Conservation (phyloP, 345 rosid species). For the Populus ilicifolia region DNA sequence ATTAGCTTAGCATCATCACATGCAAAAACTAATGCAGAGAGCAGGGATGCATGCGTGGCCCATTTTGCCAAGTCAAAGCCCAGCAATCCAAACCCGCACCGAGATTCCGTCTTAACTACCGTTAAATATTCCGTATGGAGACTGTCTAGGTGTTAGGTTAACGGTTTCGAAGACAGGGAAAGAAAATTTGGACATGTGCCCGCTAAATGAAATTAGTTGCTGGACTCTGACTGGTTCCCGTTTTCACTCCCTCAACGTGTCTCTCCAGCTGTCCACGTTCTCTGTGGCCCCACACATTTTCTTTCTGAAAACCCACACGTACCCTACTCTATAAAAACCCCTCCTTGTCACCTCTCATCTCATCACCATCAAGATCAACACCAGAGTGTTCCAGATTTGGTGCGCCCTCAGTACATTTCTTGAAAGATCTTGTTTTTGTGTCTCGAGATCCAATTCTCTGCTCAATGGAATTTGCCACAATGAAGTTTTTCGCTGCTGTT, state of each 20-base stretch:
- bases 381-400: background rate
- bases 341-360: background rate
- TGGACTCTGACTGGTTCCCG: background rate
- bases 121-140: background rate
- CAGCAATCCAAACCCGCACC: no score
- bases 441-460: background rate
- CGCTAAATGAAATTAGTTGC: background rate
- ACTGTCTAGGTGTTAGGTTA: background rate
- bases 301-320: background rate
- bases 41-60: no score
- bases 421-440: background rate
- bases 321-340: background rate
- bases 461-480: slow-evolving; percentile 2
- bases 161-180: background rate
- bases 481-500: slow-evolving; percentile 1
- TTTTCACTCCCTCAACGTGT: background rate
- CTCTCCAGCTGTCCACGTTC: slow-evolving; percentile 18
- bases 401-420: background rate
- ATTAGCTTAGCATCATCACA: no score
- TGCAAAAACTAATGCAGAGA: no score
- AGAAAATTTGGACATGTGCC: background rate
- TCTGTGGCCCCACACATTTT: slow-evolving; percentile 1
- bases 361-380: background rate
- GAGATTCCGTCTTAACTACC: no score
- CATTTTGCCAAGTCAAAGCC: no score